phyloP scores from a whole-genome alignment of 306 rosid genomes.

The Vigna radiata region DNA sequence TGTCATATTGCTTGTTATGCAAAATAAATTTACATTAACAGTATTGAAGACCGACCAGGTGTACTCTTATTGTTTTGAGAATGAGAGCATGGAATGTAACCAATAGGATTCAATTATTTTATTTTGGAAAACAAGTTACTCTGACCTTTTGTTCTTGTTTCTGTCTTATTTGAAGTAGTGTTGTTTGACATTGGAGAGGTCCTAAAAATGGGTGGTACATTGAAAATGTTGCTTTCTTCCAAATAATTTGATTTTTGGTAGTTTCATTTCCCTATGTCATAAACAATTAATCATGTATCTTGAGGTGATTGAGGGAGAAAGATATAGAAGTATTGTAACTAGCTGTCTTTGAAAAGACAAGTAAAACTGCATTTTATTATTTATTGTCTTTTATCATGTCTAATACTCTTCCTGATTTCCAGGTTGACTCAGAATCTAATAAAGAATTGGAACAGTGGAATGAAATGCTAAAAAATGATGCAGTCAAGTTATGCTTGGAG shows the following conservation, averaged over 20 bases:
- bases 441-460: slow-evolving; percentile 97
- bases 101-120: background rate
- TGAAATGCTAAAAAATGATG: slow-evolving; percentile 93
- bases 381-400: background rate
- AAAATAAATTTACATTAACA: slow-evolving; percentile 18
- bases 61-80: slow-evolving; percentile 10
- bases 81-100: background rate
- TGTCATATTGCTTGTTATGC: slow-evolving; percentile 17
- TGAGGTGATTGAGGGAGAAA: background rate
- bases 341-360: background rate
- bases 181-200: background rate
- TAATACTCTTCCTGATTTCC: slow-evolving; percentile 39
- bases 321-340: slow-evolving; percentile 1
- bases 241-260: background rate
- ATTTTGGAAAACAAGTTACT: slow-evolving; percentile 27
- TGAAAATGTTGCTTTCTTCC: slow-evolving; percentile 19
- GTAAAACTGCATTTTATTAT: background rate
- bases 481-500: slow-evolving; percentile 80
- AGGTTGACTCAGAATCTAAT: slow-evolving; percentile 85
- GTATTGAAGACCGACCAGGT: slow-evolving; percentile 11
- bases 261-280: background rate
- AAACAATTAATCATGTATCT: too few species aligned
- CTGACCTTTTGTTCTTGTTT: slow-evolving; percentile 1
- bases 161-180: background rate
- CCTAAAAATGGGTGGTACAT: background rate